These are phyloP conservation scores for Microstegium vimineum DNA, from an alignment of 176 grass and related monocot genomes.

Conservation along the genomic window DNA sequence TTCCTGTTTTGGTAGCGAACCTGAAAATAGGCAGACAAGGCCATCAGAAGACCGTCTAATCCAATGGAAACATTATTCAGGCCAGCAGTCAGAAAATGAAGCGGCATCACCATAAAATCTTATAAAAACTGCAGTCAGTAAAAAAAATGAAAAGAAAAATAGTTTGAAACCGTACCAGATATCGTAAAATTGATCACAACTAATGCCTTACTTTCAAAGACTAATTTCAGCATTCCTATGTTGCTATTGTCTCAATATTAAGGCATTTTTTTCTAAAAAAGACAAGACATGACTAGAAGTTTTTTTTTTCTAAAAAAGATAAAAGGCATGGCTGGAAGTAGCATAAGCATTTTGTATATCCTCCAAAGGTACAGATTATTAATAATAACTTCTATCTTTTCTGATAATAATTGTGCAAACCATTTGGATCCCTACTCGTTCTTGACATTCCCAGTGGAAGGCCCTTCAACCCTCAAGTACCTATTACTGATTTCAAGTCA, in stretches of 20 bases:
- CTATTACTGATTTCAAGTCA: neutral
- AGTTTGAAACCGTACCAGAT: neutral
- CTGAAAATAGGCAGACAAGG: conserved; percentile 42
- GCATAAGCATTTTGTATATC: neutral
- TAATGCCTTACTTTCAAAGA: neutral
- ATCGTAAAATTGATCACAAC: neutral
- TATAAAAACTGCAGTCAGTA: neutral
- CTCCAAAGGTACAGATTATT: neutral
- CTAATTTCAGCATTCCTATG: neutral
- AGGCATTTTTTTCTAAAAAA: neutral
- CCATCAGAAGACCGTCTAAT: conserved; percentile 40
- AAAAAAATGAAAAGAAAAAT: neutral
- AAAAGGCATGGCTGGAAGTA: neutral
- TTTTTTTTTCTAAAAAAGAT: no score
- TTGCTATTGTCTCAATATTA: neutral
- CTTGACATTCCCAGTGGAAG: neutral
- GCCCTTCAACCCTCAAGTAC: conserved; percentile 5
- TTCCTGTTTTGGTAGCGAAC: conserved; percentile 96
- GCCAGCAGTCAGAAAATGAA: neutral
- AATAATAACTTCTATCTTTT: no score
- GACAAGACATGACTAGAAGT: neutral
- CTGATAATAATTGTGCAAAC: neutral
- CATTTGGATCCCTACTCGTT: neutral
- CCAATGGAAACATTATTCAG: neutral
- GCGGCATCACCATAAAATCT: neutral